Evolutionary conservation across 768 basidiomycete genomes (phyloP).

Genomic region (Collybiopsis confluens): DNA sequence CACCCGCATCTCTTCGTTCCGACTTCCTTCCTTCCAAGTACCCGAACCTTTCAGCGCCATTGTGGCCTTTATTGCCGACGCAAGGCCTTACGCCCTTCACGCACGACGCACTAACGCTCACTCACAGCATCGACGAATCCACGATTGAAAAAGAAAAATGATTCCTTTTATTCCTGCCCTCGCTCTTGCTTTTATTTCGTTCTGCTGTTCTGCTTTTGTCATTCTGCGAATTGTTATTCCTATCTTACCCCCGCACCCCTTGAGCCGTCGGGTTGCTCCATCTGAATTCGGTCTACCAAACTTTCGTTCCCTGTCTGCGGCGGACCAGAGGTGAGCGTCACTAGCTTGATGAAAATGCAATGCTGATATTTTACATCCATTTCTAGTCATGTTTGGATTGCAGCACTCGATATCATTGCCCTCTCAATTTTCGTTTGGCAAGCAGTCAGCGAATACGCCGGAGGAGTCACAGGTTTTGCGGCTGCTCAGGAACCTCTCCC

Average conservation of each 20-base stretch:
- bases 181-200: conserved; percentile 65
- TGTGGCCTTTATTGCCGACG: conserved; percentile 14
- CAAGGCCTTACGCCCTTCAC: conserved; percentile 40
- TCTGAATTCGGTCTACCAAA: conserved; percentile 74
- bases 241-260: conserved; percentile 66
- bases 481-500: conserved; percentile 47
- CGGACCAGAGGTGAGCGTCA: conserved; percentile 49
- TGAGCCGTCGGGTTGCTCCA: conserved; percentile 71
- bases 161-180: conserved; percentile 65
- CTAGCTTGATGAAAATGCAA: not conserved
- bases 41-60: not conserved
- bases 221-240: conserved; percentile 74
- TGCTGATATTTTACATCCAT: too few relatives aligned
- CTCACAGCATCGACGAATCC: conserved; percentile 27
- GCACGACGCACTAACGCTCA: conserved; percentile 41
- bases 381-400: conserved; percentile 61
- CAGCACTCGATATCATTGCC: conserved; percentile 60
- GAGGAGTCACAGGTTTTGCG: conserved; percentile 38
- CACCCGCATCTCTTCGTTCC: conserved; percentile 3
- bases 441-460: conserved; percentile 45
- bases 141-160: conserved; percentile 39
- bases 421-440: conserved; percentile 68
- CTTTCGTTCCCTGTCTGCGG: conserved; percentile 59
- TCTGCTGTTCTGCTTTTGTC: conserved; percentile 68
- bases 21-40: conserved; percentile 3